Evolutionary conservation across 2,329 filamentous ascomycete species (phyloP).

Genomic region (Neonectria magnoliae): DNA sequence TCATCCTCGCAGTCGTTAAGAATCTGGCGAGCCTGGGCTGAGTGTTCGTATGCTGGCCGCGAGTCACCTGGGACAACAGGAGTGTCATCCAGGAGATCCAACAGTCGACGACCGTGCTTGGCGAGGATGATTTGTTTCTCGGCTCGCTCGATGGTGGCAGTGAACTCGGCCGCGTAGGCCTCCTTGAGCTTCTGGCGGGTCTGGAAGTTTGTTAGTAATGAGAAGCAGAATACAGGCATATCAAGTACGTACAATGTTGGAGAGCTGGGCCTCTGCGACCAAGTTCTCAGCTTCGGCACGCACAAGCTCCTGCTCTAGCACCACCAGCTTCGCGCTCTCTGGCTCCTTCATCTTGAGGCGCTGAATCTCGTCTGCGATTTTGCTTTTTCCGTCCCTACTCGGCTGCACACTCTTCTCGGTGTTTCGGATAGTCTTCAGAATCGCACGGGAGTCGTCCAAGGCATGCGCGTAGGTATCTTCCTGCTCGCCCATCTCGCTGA

Average conservation of each 20-base stretch:
- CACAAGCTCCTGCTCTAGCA: conserved; percentile 95
- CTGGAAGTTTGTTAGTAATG: conserved; percentile 55
- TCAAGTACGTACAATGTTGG: conserved; percentile 78
- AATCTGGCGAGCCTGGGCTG: conserved; percentile 78
- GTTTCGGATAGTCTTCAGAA: conserved; percentile 93
- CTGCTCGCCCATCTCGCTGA: conserved; percentile 93
- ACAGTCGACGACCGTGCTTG: conserved; percentile 84
- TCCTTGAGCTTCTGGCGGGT: conserved; percentile 97
- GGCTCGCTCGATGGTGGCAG: conserved; percentile 91
- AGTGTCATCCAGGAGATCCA: conserved; percentile 88
- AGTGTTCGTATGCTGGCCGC: conserved; percentile 73
- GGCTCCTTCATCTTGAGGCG: conserved; percentile 94
- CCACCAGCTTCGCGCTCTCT: conserved; percentile 80
- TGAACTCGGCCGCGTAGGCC: conserved; percentile 88
- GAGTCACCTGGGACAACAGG: conserved; percentile 88
- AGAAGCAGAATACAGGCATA: not conserved
- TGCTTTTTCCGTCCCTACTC: conserved; percentile 84
- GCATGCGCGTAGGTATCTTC: conserved; percentile 89
- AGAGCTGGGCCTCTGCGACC: conserved; percentile 95
- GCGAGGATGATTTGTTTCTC: conserved; percentile 97
- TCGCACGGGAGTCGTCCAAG: conserved; percentile 82
- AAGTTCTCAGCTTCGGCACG: conserved; percentile 94
- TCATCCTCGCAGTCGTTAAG: conserved; percentile 94
- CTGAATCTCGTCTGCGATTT: conserved; percentile 92
- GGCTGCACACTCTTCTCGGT: conserved; percentile 96